Conservation (phyloP, 371 early-diverging fungal species). For the Apophysomyces sp. region DNA sequence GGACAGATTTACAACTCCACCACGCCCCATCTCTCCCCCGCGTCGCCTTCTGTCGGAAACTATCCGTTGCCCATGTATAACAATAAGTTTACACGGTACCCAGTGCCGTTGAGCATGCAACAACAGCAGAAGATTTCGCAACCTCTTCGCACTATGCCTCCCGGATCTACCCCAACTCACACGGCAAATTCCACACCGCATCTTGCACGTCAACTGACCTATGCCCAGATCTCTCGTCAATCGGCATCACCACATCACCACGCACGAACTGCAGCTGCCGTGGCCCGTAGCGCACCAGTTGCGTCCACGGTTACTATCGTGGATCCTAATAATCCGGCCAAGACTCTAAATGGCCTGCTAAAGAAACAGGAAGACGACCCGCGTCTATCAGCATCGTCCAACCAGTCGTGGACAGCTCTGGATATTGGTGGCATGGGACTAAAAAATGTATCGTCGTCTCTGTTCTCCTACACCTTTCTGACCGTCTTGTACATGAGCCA, state of each 20-base stretch:
- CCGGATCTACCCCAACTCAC: constrained; percentile 30
- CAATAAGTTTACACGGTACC: constrained; percentile 43
- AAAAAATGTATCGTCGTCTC: constrained; percentile 68
- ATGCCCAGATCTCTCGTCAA: constrained; percentile 74
- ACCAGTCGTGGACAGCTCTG: constrained; percentile 74
- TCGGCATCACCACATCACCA: constrained; percentile 86
- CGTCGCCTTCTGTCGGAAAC: constrained; percentile 38
- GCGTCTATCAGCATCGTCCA: background rate
- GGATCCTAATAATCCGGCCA: constrained; percentile 63
- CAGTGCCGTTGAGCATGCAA: constrained; percentile 45
- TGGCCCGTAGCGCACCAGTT: constrained; percentile 45
- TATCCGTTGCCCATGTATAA: constrained; percentile 45
- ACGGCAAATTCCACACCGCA: constrained; percentile 40
- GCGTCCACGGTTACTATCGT: constrained; percentile 62
- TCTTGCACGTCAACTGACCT: constrained; percentile 73
- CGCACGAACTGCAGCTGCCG: constrained; percentile 80
- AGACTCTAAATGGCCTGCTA: constrained; percentile 29
- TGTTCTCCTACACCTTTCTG: constrained; percentile 83
- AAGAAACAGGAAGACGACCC: constrained; percentile 27
- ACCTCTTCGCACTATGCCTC: constrained; percentile 24
- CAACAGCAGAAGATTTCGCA: constrained; percentile 19
- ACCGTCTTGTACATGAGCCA: constrained; percentile 93
- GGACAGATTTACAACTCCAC: constrained; percentile 27
- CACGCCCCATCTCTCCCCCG: constrained; percentile 44
- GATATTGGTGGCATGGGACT: constrained; percentile 95